Percentiles rank a stretch among this genome's conserved stretches.
Evolutionary conservation across 495 filamentous ascomycete species (phyloP).

Genomic region (Chaetomium tenue): DNA sequence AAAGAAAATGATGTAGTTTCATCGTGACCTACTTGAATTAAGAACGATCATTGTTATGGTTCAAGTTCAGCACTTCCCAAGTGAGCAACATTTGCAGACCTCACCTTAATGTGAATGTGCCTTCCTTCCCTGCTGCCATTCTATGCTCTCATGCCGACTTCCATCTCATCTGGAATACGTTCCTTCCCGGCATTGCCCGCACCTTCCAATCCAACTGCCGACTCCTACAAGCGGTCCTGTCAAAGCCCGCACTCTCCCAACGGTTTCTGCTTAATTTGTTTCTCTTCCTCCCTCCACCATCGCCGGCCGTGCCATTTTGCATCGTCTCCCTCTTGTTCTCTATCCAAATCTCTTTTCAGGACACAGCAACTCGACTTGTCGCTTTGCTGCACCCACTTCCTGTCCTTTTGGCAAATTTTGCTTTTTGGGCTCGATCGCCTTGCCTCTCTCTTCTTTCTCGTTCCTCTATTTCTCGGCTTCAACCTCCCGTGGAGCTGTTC

Average conservation of each 20-base stretch:
- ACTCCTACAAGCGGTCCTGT: background rate
- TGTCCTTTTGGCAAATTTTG: slow-evolving; percentile 14
- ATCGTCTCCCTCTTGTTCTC: slow-evolving; percentile 23
- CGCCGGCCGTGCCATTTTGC: slow-evolving; percentile 18
- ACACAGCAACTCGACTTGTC: slow-evolving; percentile 13
- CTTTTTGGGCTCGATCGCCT: slow-evolving; percentile 7
- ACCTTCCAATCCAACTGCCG: background rate
- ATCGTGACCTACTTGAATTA: too few species aligned
- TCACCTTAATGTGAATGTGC: background rate
- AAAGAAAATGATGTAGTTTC: too few species aligned
- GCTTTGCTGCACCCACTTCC: slow-evolving; percentile 5
- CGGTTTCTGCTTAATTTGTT: background rate
- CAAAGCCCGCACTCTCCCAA: background rate
- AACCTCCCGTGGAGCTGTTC: background rate
- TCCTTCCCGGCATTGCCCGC: background rate
- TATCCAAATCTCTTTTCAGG: slow-evolving; percentile 17
- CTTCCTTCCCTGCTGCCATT: background rate
- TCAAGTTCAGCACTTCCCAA: too few species aligned
- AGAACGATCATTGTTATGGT: too few species aligned
- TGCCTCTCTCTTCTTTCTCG: background rate
- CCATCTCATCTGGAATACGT: background rate
- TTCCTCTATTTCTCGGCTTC: background rate
- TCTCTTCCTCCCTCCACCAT: background rate
- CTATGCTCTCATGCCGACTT: background rate
- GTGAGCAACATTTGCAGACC: too few species aligned